Conservation (phyloP, 164 flowering plant genomes). For the Umbellularia californica region DNA sequence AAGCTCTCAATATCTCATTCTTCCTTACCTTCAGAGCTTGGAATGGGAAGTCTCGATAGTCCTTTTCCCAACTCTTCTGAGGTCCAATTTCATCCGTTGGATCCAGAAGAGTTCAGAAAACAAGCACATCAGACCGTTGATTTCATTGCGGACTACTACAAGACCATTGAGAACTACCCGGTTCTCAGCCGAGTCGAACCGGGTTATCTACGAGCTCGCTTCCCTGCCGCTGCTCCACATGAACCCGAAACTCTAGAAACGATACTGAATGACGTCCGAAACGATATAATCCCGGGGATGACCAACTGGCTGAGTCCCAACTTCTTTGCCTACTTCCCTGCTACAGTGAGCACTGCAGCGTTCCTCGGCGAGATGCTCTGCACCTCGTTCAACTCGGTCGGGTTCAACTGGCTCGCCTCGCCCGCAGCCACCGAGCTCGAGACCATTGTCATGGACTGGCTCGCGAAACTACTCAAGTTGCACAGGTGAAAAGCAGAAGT, state of each 20-base stretch:
- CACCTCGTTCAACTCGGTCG: slow-evolving; percentile 22
- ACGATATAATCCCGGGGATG: slow-evolving; percentile 16
- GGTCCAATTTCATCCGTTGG: slow-evolving; percentile 1
- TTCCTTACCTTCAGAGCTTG: neutral
- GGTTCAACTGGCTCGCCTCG: slow-evolving; percentile 25
- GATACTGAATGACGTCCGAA: slow-evolving; percentile 11
- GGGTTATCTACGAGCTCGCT: slow-evolving; percentile 4
- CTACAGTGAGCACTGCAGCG: slow-evolving; percentile 21
- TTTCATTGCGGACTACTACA: no score
- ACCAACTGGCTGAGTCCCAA: slow-evolving; percentile 30
- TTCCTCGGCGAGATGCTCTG: slow-evolving; percentile 25
- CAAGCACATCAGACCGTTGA: neutral
- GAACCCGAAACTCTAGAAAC: slow-evolving; percentile 2
- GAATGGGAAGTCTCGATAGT: slow-evolving; percentile 31
- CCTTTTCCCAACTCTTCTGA: slow-evolving; percentile 13
- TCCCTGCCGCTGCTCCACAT: slow-evolving; percentile 18
- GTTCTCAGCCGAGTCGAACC: slow-evolving; percentile 15
- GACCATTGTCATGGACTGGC: slow-evolving; percentile 11
- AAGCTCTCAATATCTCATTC: neutral
- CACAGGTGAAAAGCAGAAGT: neutral
- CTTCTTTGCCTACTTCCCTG: slow-evolving; percentile 18
- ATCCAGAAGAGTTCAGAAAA: neutral
- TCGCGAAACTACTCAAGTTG: slow-evolving; percentile 19
- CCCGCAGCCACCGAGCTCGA: slow-evolving; percentile 12
- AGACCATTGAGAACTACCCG: slow-evolving; percentile 5